A percentile compares a stretch with the other conserved stretches of the same genome.
phyloP scores from a whole-genome alignment of 2,329 filamentous ascomycete genomes.

The Arthroderma sp. region DNA sequence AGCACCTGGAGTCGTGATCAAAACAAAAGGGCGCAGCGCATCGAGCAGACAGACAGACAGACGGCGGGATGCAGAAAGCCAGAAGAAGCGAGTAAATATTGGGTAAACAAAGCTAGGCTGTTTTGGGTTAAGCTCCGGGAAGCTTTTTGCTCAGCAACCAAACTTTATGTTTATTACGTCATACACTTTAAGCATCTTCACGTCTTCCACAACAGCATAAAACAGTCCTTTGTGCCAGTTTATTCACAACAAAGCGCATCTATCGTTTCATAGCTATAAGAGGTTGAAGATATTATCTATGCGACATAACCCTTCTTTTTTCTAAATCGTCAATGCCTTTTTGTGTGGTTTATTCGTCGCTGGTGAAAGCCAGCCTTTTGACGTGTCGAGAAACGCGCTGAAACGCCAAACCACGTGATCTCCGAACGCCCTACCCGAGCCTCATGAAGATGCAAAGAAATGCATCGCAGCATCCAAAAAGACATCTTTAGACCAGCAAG shows the following conservation, averaged over 20 bases:
- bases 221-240: neutral
- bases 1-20: too few relatives aligned
- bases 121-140: constrained; percentile 7
- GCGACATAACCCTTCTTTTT: neutral
- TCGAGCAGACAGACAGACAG: neutral
- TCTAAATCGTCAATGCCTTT: neutral
- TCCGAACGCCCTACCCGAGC: neutral
- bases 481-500: too few relatives aligned
- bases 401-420: constrained; percentile 23
- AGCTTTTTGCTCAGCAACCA: constrained; percentile 8
- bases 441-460: neutral
- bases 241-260: neutral
- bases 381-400: constrained; percentile 14
- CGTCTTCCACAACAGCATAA: constrained; percentile 4
- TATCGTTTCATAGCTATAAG: neutral
- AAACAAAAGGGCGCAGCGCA: too few relatives aligned
- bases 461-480: too few relatives aligned
- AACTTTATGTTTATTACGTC: constrained; percentile 8
- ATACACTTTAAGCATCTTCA: neutral
- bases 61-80: too few relatives aligned
- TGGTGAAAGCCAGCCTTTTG: neutral
- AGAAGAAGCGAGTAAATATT: too few relatives aligned
- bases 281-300: neutral
- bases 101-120: constrained; percentile 13
- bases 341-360: neutral